These are phyloP conservation scores for Epichloe gansuensis DNA, from an alignment of 2,329 filamentous ascomycete species.

Conservation along the genomic window DNA sequence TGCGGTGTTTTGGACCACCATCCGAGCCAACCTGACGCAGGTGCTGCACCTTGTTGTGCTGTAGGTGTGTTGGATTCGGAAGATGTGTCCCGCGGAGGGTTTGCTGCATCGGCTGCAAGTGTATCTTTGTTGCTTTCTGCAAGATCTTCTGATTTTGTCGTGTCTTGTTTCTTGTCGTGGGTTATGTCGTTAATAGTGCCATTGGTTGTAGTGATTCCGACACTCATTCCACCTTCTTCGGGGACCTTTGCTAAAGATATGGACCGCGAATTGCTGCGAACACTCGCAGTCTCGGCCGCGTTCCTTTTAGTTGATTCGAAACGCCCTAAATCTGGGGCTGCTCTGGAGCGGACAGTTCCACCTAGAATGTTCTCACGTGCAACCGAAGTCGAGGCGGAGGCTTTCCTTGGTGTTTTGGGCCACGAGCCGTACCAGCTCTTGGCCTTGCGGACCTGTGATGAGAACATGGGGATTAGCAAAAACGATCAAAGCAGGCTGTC, in stretches of 20 bases:
- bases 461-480: not conserved
- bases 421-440: conserved; percentile 54
- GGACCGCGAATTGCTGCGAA: conserved; percentile 15
- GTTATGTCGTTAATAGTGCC: not conserved
- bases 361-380: conserved; percentile 50
- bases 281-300: conserved; percentile 19
- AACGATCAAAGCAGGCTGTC: not conserved
- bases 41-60: conserved; percentile 7
- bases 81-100: not conserved
- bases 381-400: conserved; percentile 46
- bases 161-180: conserved; percentile 1
- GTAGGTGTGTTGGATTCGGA: not conserved
- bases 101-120: not conserved
- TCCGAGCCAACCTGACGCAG: conserved; percentile 41
- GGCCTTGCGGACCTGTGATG: conserved; percentile 34
- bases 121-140: not conserved
- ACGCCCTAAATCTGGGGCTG: conserved; percentile 35
- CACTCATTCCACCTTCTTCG: conserved; percentile 11
- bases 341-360: conserved; percentile 36
- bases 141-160: conserved; percentile 1
- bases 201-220: not conserved
- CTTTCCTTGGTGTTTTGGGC: conserved; percentile 45
- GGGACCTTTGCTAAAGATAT: conserved; percentile 15
- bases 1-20: conserved; percentile 32
- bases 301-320: conserved; percentile 31